phyloP scores from a whole-genome alignment of 805 yeast genomes.

The Metschnikowia amazonensis region DNA sequence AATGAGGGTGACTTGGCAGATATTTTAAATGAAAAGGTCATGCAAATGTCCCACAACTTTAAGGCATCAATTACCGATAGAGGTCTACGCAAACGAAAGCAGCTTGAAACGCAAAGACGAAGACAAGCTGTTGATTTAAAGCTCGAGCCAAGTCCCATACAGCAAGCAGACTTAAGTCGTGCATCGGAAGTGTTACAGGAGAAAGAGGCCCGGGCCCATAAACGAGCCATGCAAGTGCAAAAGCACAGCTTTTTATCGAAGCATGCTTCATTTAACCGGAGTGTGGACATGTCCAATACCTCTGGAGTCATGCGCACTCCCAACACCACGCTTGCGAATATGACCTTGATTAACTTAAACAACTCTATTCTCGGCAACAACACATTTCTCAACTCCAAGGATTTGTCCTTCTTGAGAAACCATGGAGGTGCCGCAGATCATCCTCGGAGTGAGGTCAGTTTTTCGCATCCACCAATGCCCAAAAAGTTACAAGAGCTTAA shows the following conservation, averaged over 20 bases:
- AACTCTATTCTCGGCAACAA: slow-evolving; percentile 16
- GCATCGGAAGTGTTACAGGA: slow-evolving; percentile 16
- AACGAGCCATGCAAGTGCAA: slow-evolving; percentile 27
- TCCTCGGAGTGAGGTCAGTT: neutral
- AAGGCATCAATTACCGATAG: slow-evolving; percentile 28
- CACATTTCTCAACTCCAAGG: slow-evolving; percentile 24
- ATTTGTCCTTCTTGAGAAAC: neutral
- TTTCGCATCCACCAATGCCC: slow-evolving; percentile 16
- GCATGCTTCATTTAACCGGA: slow-evolving; percentile 20
- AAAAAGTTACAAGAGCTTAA: slow-evolving; percentile 23
- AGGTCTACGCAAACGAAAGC: slow-evolving; percentile 24
- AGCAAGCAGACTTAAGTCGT: neutral
- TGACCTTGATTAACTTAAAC: slow-evolving; percentile 15
- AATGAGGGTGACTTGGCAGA: slow-evolving; percentile 25
- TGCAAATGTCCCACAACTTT: slow-evolving; percentile 22
- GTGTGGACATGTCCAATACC: slow-evolving; percentile 14
- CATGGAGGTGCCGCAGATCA: neutral
- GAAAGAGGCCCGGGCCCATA: slow-evolving; percentile 24
- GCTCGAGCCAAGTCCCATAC: neutral
- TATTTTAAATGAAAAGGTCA: slow-evolving; percentile 22
- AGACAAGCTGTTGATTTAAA: neutral
- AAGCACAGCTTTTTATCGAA: slow-evolving; percentile 32
- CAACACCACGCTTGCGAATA: slow-evolving; percentile 14
- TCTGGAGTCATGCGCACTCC: slow-evolving; percentile 13
- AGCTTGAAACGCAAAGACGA: slow-evolving; percentile 10